Evolutionary conservation across 2,329 filamentous ascomycete genomes (phyloP), one percentile per base, ranked within the genome.

Genomic region (Beauveria bassiana): DNA sequence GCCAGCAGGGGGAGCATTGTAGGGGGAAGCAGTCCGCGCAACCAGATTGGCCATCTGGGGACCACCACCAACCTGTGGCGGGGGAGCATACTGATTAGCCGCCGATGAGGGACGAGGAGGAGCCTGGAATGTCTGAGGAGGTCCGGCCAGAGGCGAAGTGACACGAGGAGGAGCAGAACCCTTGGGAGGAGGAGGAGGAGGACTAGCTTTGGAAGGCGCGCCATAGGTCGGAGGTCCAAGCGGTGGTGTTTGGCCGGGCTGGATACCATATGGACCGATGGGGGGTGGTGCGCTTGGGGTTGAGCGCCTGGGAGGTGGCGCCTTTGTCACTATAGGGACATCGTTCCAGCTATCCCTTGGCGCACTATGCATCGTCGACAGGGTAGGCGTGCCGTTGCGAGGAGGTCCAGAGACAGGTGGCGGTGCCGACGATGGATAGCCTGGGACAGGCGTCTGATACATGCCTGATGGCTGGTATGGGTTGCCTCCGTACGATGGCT

Each of bases 261-360:
- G 86, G 67, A 84, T 84, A 2, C 86, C 82, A 78, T 95, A 96
- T 9, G 91, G 90, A 20, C 89, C 85, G n/a, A 81, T 85, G 56
- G 92, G 85, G 3, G 88, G 79, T 57, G 86, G 83, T 22, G 85
- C 78, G 61, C 81, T 86, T 2, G 93, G 91, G 1, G 93, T 97
- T 51, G 81, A 81, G 70, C 88, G 85, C 66, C 93, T 86, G 24
- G 87, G 82, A 16, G 84, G 82, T n/a, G 88, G 81, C 60, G 83
- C 78, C 77, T 93, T 91, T 51, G 85, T 81, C 51, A 98, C 89
- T 69, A 96, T 83, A 1, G 95, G 95, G 57, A 96, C 88, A 73
- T 99, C 95, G 68, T 99, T 99, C 95, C 95, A 99, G 68, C 90
- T 89, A 31, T 87, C 85, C 65, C 87, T 87, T 65, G 57, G 57